Base-by-base conservation (phyloP, 2,329 filamentous ascomycete genomes). In the Cordyceps pruinosa region DNA sequence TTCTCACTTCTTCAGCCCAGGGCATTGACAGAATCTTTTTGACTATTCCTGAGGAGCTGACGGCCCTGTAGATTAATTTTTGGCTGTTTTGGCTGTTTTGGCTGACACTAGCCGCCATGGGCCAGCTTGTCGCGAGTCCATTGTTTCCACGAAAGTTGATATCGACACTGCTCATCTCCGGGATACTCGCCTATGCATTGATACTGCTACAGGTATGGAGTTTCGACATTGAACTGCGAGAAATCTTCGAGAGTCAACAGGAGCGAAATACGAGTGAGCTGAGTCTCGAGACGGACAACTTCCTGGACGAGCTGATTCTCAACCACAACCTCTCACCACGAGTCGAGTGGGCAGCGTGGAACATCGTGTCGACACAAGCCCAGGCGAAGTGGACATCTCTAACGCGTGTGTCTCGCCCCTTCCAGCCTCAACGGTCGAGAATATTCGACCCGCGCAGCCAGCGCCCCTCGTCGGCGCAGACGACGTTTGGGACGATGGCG, bases 401-500 rank as follows among this genome's bases (percentile, higher is more conserved):
- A n/a, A 57, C 56, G n/a, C 30, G 47, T 9, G n/a, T 52, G 34
- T 19, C 32, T 4, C 30, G 15, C 23, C 28, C n/a, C 8, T 57
- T 57, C 32, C 56, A 47, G 42, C 56, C 56, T 5, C 41, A 7
- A 28, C 39, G 17, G 19, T 17, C 41, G 4, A 4, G 19, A 4
- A 8, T 57, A 4, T 52, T 57, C 19, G 56, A 57, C 41, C 25
- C 23, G 21, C 53, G 35, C 44, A 21, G 17, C 26, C 8, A 19
- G 25, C 32, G 21, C 15, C 34, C n/a, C n/a, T 49, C 45, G 15
- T 9, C 35, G 15, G 25, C 35, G 13, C 42, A 15, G 10, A 28
- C 15, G n/a, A 12, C 37, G 9, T 47, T 47, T n/a, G 10, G 23
- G 15, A 68, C 17, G 67, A 67, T 13, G 61, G 65, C 19, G 65